Evolutionary conservation across 1,139 yeast genomes (phyloP), one percentile per base, ranked within the genome.

Genomic region (Kodamaea ohmeri): DNA sequence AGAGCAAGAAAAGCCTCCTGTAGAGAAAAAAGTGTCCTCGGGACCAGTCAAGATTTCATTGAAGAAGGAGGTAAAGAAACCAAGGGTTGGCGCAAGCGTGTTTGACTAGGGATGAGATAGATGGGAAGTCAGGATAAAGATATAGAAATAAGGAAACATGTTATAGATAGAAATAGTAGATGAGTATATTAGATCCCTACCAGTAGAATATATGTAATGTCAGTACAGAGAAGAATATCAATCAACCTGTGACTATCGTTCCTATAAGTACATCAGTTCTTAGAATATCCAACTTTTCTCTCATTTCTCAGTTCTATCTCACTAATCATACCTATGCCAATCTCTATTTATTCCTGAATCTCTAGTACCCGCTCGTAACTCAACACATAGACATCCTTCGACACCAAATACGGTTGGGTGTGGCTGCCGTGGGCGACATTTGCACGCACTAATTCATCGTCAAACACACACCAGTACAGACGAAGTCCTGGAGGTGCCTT

Each of bases 311-410:
- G n/a, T 20, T 6, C 6, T 7, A 20, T 20, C 22, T 7, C 22
- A 7, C 22, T 20, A 20, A 20, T 7, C 22, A 7, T 7, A 7
- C 9, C 22, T 20, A 20, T 9, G 8, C 9, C 22, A 6, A 20
- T 9, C 9, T 20, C 5, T 13, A 13, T 14, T 25, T n/a, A 13
- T 5, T 25, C 8, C 29, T 13, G 13, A 13, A 24, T 31, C 35
- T 29, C 20, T 16, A 20, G 11, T 12, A 36, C 40, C 20, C 77
- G 61, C 51, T 78, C 83, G 52, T 83, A 84, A 55, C 83, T 81
- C 49, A 83, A 61, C n/a, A 83, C 86, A 55, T 83, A 84, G 3
- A 80, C 90, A 48, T 83, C 87, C 34, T 74, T 69, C 35, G 82
- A 76, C 9, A 67, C 63, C 40, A 76, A 61, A 16, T 20, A 32